Base-by-base conservation (phyloP, 169 alveolate species). In the Theileria parva region DNA sequence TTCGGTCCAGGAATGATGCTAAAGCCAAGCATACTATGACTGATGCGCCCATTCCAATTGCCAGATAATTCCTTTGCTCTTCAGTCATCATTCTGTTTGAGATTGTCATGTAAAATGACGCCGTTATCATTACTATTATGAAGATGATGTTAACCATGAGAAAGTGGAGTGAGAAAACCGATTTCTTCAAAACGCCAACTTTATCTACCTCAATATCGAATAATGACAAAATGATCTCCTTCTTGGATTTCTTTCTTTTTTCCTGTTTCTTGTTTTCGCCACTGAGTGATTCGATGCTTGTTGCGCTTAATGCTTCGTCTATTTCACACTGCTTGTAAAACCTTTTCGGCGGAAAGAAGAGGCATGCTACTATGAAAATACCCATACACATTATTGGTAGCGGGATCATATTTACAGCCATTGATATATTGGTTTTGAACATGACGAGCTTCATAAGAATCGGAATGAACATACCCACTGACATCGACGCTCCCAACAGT, bases 321-420 rank as follows among this genome's bases (percentile, higher is more conserved):
- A 86, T 53, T 66, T 86, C 92, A 48, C 79, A 60, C 60, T 86
- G 92, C 37, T 85, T 61, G 34, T 74, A 86, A 66, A 77, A 86
- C 50, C 92, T 51, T 50, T n/a, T 76, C 19, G 39, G 74, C 0
- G 92, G 92, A 17, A 71, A 79, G 17, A 72, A 19, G 19, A 86
- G 77, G 5, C 76, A 67, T 6, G 73, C 60, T 4, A 86, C 25
- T 34, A 81, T 27, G 30, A 86, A 70, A 28, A 80, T 68, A 0
- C 77, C 55, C 23, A 65, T 81, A 39, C 83, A 70, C 30, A 73
- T 57, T 21, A 74, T 55, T 68, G 84, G 84, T 17, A 81, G 81
- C 30, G 81, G 70, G 6, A 81, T 8, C 89, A 86, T 80, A 50
- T 75, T 71, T 0, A 78, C 34, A 21, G 77, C 39, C 39, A 86